Conservation (phyloP, 176 grass and related monocot genomes). For the Cenchrus purpureus region DNA sequence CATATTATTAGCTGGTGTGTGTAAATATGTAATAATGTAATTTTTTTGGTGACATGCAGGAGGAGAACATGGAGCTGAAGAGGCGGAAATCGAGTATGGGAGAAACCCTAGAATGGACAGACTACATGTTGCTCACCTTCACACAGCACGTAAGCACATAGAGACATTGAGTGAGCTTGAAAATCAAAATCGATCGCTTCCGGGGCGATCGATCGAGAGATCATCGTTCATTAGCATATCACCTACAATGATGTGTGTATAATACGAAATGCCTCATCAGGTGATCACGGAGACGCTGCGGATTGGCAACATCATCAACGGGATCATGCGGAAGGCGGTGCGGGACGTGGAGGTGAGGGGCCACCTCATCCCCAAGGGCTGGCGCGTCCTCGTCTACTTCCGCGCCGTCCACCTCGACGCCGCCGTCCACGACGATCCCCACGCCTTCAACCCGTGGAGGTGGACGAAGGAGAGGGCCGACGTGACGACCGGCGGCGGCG, state of each 20-base stretch:
- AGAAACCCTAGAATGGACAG: conserved; percentile 60
- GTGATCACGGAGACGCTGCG: conserved; percentile 83
- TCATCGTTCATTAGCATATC: neutral
- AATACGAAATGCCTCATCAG: conserved; percentile 9
- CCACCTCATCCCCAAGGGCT: conserved; percentile 76
- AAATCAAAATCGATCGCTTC: neutral
- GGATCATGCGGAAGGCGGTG: conserved; percentile 85
- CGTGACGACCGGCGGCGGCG: neutral
- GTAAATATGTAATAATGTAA: too few species aligned
- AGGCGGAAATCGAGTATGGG: conserved; percentile 38
- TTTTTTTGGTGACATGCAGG: conserved; percentile 34
- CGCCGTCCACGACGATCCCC: conserved; percentile 53
- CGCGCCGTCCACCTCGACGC: conserved; percentile 74
- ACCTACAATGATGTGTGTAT: neutral
- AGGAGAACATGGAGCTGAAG: conserved; percentile 79
- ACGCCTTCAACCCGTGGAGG: conserved; percentile 85
- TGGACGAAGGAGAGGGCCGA: conserved; percentile 49
- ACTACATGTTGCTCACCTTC: conserved; percentile 87
- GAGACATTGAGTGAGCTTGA: neutral
- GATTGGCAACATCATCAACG: conserved; percentile 80
- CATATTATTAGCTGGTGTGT: too few species aligned
- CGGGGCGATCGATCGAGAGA: neutral
- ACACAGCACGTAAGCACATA: conserved; percentile 61
- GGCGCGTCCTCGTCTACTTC: conserved; percentile 82
- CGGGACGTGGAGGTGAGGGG: conserved; percentile 70